These are phyloP conservation scores for Gnomoniopsis sp. DNA, from an alignment of 2,329 filamentous ascomycete species.

Conservation along the genomic window DNA sequence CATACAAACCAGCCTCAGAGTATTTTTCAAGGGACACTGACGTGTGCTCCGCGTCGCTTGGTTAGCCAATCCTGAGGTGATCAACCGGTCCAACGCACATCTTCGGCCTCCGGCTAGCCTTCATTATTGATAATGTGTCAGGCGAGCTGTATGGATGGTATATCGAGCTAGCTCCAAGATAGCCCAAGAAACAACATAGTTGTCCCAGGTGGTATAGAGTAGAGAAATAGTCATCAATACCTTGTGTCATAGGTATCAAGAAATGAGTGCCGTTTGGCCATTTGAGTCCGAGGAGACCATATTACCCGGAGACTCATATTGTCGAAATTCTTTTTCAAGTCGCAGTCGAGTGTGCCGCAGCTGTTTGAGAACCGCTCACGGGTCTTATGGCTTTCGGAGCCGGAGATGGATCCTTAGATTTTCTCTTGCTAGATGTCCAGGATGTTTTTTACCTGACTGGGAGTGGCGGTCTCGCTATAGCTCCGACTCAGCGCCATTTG, in stretches of 20 bases:
- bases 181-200: not conserved
- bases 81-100: too few species aligned
- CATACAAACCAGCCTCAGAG: too few species aligned
- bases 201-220: not conserved
- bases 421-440: not conserved
- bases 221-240: not conserved
- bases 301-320: not conserved
- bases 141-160: too few species aligned
- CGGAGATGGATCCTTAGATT: not conserved
- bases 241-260: not conserved
- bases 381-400: not conserved
- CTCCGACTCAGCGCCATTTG: constrained; percentile 56
- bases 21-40: too few species aligned
- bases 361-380: not conserved
- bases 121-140: too few species aligned
- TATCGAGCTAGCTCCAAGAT: not conserved
- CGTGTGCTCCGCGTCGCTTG: too few species aligned
- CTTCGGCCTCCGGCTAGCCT: too few species aligned
- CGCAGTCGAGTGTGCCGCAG: not conserved
- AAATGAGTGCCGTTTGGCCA: not conserved
- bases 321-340: not conserved
- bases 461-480: constrained; percentile 30
- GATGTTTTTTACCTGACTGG: not conserved
- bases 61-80: too few species aligned
- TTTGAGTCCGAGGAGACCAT: not conserved